Conservation (phyloP, 129 eudicot species). For the Flaveria robusta region DNA sequence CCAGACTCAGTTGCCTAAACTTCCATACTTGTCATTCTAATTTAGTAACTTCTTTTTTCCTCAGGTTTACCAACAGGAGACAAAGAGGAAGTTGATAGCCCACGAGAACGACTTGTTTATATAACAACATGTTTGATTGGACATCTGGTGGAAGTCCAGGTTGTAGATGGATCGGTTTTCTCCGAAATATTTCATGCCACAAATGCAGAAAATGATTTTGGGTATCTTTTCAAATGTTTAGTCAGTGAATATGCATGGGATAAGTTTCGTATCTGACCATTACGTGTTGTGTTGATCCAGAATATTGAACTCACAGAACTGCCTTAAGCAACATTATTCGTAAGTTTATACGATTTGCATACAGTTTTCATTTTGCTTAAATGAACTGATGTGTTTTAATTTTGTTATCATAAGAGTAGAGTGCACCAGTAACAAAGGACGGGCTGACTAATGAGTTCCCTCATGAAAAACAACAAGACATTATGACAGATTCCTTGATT, state of each 20-base stretch:
- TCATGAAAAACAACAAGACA: slow-evolving; percentile 61
- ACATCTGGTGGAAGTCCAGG: slow-evolving; percentile 85
- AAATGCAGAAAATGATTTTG: slow-evolving; percentile 73
- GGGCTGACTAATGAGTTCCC: slow-evolving; percentile 57
- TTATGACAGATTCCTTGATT: slow-evolving; percentile 77
- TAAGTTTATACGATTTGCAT: neutral
- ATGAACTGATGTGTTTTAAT: slow-evolving; percentile 1
- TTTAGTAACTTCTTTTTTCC: neutral
- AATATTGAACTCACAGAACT: neutral
- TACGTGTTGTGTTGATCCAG: neutral
- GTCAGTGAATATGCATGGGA: neutral
- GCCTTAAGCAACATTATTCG: neutral
- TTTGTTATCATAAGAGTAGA: slow-evolving; percentile 49
- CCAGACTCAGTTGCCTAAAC: neutral
- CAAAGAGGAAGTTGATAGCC: slow-evolving; percentile 55
- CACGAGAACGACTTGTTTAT: slow-evolving; percentile 74
- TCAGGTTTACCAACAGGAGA: slow-evolving; percentile 50
- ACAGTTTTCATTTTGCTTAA: slow-evolving; percentile 9
- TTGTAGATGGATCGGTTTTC: slow-evolving; percentile 71
- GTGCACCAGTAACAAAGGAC: slow-evolving; percentile 63
- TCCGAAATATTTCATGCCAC: slow-evolving; percentile 81
- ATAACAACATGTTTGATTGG: slow-evolving; percentile 76
- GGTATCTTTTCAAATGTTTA: slow-evolving; percentile 48
- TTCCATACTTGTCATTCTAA: slow-evolving; percentile 23
- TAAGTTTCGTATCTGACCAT: neutral